phyloP scores from a whole-genome alignment of 257 asterid genomes.

The Forsythia viridissima region DNA sequence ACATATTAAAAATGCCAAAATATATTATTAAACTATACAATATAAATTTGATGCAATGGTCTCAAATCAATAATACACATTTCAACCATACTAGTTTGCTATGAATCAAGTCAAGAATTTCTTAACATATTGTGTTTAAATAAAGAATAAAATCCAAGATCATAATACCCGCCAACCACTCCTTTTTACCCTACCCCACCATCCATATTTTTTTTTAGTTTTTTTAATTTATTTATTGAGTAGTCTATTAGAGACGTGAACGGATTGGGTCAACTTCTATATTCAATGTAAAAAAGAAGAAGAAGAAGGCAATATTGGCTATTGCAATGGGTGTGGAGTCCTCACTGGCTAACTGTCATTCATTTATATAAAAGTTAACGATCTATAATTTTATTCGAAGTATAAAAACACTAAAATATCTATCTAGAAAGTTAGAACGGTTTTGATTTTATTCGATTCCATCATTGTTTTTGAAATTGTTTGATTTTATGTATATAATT shows the following conservation, averaged over 20 bases:
- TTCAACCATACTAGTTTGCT: background rate
- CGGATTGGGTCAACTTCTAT: constrained; percentile 27
- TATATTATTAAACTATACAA: too few relatives aligned
- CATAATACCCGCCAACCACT: background rate
- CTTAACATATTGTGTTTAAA: too few relatives aligned
- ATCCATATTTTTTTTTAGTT: too few relatives aligned
- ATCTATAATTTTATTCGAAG: too few relatives aligned
- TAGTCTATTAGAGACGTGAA: constrained; percentile 24
- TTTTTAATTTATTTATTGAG: background rate
- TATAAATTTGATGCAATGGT: too few relatives aligned
- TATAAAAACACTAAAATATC: too few relatives aligned
- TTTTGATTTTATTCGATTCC: too few relatives aligned
- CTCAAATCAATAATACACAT: background rate
- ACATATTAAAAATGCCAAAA: background rate
- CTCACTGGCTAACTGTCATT: constrained; percentile 2
- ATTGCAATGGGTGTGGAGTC: constrained; percentile 43
- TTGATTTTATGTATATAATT: too few relatives aligned
- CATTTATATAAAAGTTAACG: constrained; percentile 19
- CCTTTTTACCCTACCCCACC: too few relatives aligned
- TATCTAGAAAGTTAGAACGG: too few relatives aligned
- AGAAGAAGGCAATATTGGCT: constrained; percentile 29
- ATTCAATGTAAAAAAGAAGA: constrained; percentile 8
- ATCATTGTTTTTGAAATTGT: too few relatives aligned
- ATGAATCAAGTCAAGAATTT: too few relatives aligned
- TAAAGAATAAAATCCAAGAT: background rate